Base-by-base conservation (phyloP, 1,284 basidiomycete species). In the Cystobasidium slooffiae region DNA sequence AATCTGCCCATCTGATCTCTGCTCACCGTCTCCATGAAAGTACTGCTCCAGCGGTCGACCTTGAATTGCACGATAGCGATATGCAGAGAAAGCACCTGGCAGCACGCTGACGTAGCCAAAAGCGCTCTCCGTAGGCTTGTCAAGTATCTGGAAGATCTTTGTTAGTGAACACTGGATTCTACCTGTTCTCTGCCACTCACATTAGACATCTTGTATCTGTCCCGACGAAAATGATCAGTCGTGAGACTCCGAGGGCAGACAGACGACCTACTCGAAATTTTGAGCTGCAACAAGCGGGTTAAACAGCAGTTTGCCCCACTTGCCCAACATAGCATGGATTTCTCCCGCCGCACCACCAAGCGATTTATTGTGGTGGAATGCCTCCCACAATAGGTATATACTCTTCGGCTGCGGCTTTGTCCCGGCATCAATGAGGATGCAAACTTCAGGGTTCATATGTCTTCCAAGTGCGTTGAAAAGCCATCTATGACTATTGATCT, bases 41-140 rank as follows among this genome's bases (percentile, higher is more conserved):
- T 98, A 98, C 82, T 98, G 95, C 80, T 96, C 91, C 37, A 99
- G 87, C 5, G 96, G 96, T 8, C 92, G 86, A 1, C 96, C 96
- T 77, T 90, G 89, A 79, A 99, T 95, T 37, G 97, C 96, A 31
- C 90, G 88, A 84, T 85, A 98, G 39, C 93, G 88, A 82, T 98
- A 98, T 8, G 94, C 94, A 6, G 93, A 96, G 86, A 98, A 98
- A 61, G 95, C 95, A 81, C 95, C 95, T 65, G 96, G 96, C 75
- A 98, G 85, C 75, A 97, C 95, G 59, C 92, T 94, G 51, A 81
- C 81, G 74, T 97, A 98, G 68, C 95, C 96, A 80, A 98, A 98
- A 77, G 90, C 90, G 80, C 92, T 94, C 83, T 98, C 95, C 61
- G 96, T 86, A 3, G 95, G 96, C 82, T 96, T 82, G 88, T 91